Conservation (phyloP, 2,329 filamentous ascomycete species). For the Calonectria naviculata region DNA sequence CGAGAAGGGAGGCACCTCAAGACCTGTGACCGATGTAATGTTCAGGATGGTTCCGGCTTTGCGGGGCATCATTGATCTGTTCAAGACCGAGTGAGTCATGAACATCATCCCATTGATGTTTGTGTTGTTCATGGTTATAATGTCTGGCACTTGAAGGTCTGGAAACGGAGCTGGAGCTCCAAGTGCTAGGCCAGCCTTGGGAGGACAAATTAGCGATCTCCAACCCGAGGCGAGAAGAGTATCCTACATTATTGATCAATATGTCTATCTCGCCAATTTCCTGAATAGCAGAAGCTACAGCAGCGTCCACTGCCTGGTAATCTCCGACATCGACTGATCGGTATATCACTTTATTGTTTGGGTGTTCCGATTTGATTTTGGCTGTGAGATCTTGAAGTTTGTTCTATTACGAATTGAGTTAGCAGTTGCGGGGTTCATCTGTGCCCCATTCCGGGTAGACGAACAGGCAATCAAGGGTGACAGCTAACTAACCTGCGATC, state of each 20-base stretch:
- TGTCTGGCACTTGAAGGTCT: constrained; percentile 12
- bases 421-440: background rate
- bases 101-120: constrained; percentile 48
- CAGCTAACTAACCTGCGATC: background rate
- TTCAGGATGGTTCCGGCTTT: constrained; percentile 25
- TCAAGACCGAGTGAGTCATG: constrained; percentile 47
- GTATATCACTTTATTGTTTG: background rate
- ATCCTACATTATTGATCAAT: constrained; percentile 25
- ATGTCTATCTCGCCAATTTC: constrained; percentile 26
- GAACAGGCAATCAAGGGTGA: background rate
- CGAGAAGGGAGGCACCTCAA: constrained; percentile 14
- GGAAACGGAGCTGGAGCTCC: constrained; percentile 18
- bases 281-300: background rate
- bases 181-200: constrained; percentile 23
- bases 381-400: background rate
- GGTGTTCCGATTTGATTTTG: background rate
- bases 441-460: background rate
- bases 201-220: background rate
- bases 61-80: constrained; percentile 12
- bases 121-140: constrained; percentile 17
- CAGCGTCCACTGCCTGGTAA: constrained; percentile 4
- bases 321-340: constrained; percentile 5
- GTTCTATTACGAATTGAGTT: background rate
- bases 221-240: background rate
- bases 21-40: constrained; percentile 18